Conservation (phyloP, 1,284 basidiomycete genomes). For the Cerioporus squamosus region DNA sequence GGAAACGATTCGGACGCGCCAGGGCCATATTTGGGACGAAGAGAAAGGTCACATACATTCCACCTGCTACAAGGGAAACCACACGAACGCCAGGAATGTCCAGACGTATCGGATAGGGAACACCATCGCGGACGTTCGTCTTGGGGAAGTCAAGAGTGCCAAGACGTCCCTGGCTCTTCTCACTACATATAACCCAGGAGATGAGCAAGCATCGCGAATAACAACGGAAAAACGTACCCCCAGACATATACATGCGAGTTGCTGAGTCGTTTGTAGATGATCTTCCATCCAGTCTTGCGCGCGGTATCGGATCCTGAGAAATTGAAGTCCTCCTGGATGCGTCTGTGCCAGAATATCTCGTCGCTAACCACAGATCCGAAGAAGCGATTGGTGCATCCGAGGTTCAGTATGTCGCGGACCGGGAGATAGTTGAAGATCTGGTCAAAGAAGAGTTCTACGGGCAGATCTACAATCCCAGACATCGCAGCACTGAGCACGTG, state of each 20-base stretch:
- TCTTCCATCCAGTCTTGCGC: conserved; percentile 75
- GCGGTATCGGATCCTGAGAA: conserved; percentile 73
- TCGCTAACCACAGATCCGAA: conserved; percentile 68
- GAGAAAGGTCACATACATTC: conserved; percentile 59
- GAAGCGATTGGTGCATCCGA: conserved; percentile 61
- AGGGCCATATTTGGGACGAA: no score
- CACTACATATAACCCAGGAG: conserved; percentile 42
- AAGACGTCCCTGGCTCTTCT: conserved; percentile 60
- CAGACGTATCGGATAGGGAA: conserved; percentile 67
- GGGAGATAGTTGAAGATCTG: conserved; percentile 66
- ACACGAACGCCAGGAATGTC: conserved; percentile 63
- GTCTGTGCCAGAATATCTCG: conserved; percentile 80
- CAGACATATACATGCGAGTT: conserved; percentile 73
- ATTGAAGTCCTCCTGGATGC: conserved; percentile 76
- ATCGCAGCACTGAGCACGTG: not conserved
- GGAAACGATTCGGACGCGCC: no score
- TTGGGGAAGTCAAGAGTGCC: conserved; percentile 49
- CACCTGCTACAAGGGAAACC: conserved; percentile 77
- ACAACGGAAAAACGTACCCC: conserved; percentile 58
- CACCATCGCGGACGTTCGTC: conserved; percentile 41
- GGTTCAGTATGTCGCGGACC: conserved; percentile 59
- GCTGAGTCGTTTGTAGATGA: conserved; percentile 74
- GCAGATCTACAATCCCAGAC: conserved; percentile 50
- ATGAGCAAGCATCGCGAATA: not conserved
- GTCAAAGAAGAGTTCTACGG: conserved; percentile 77